Base-by-base conservation (phyloP, 2,329 filamentous ascomycete species). In the Plectosphaerella sp. region DNA sequence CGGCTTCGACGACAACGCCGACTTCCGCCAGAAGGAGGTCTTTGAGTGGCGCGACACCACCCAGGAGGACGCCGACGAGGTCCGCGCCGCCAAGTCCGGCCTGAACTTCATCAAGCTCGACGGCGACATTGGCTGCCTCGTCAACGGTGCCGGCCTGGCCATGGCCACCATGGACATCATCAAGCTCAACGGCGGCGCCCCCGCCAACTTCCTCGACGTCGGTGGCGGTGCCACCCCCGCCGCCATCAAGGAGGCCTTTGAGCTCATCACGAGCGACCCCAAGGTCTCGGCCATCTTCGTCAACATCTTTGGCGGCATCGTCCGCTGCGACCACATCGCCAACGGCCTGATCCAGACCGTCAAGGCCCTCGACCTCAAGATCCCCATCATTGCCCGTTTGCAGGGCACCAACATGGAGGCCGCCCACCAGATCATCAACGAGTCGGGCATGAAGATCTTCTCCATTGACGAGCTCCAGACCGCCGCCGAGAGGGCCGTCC, bases 161-260 rank as follows among this genome's bases (percentile, higher is more conserved):
- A 99, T 99, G 94, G 94, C 94, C 58, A 99, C 94, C 71, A 99
- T 99, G 94, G 94, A 99, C 75, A 97, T 99, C 74, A 99, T 99
- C 84, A 97, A 99, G 86, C 84, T 99, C 58, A 99, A 97, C 77
- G 94, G 94, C 63, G 94, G 94, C 59, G 80, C 84, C 68, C 94
- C 94, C 57, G 94, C 94, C 64, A 99, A 99, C 85, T 99, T 99
- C 86, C 82, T 99, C 63, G 94, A 99, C 71, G 94, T 99, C 62
- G 94, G 94, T 68, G 94, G 94, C 72, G 94, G 94, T 79, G 94
- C 94, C 62, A 99, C 94, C 55, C 92, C 94, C 35, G 88, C 92
- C 61, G 94, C 94, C 64, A 99, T 99, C 77, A 90, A 91, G 79
- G 88, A 94, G 75, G 94, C 94, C 61, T 99, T 99, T 69, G 92